Base-by-base conservation (phyloP, 345 rosid genomes). In the Ceriops zippeliana region DNA sequence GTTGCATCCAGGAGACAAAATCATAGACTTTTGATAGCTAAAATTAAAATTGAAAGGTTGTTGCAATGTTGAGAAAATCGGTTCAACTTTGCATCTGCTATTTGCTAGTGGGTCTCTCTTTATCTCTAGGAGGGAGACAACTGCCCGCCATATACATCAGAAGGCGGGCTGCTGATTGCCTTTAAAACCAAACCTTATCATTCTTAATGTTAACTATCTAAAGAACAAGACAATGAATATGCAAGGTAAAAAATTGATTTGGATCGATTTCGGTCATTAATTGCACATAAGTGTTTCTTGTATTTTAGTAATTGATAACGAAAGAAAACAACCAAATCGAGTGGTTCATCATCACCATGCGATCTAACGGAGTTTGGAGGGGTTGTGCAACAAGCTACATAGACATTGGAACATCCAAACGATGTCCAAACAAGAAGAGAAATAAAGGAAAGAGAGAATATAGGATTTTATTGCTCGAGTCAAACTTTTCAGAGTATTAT, bases 1-100 rank as follows among this genome's bases (percentile, higher is more conserved):
- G 83, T 35, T 80, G 84, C 71, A 75, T 79, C 35, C 47, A 70
- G 84, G 87, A 79, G 79, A 86, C 92, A 87, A 80, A 85, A 87
- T 86, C 82, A 83, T 84, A 64, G 63, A 72, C 75, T 77, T 77
- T 79, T 67, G 58, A 53, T 71, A 68, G 51, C 64, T 31, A 11
- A 42, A 28, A 30, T 35, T 54, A 21, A 68, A 61, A 68, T 63
- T 65, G 68, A 62, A 65, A 66, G 61, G 66, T 30, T 65, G 51
- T 57, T 34, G 37, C 37, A 58, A 66, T 72, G 21, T 28, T 38
- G 67, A 70, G 26, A 59, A 68, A 21, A 28, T 64, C 60, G 68
- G 61, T 65, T 54, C 70, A 65, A 58, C 73, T 78, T 80, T 74
- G 61, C 61, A 69, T 74, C 69, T 74, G 52, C 69, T 24, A 37